Conservation (phyloP, 495 filamentous ascomycete species). For the Hypomontagnella monticulosa region DNA sequence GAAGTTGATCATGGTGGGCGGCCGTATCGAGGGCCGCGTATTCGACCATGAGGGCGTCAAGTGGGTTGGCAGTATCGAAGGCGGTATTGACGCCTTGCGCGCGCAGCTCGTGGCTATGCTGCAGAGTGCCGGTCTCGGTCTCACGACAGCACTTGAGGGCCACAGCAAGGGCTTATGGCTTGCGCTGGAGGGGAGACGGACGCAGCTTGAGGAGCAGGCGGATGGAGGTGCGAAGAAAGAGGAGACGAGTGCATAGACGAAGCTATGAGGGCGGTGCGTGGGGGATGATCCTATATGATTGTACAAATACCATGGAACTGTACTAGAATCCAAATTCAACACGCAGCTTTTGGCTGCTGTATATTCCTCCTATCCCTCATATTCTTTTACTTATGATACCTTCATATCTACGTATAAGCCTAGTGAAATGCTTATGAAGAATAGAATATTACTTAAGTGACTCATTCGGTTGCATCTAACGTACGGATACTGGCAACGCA, state of each 20-base stretch:
- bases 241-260: constrained; percentile 43
- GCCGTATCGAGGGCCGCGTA: constrained; percentile 79
- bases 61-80: constrained; percentile 86
- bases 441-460: too few species aligned
- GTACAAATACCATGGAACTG: neutral
- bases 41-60: constrained; percentile 82
- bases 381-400: neutral
- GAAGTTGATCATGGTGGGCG: constrained; percentile 87
- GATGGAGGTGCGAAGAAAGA: constrained; percentile 53
- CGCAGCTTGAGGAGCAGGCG: constrained; percentile 79
- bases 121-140: constrained; percentile 75
- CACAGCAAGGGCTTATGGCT: constrained; percentile 82
- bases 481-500: too few species aligned
- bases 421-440: too few species aligned
- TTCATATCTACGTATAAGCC: too few species aligned
- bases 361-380: neutral
- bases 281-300: too few species aligned
- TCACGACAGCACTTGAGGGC: constrained; percentile 79
- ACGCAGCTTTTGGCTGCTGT: neutral
- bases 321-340: neutral
- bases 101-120: constrained; percentile 82
- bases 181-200: constrained; percentile 80
- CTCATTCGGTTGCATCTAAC: too few species aligned
- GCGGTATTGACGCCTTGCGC: constrained; percentile 82
- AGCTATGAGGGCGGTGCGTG: neutral